These are phyloP conservation scores for Aspergillus sp. DNA, from an alignment of 2,329 filamentous ascomycete species.

Conservation along the genomic window DNA sequence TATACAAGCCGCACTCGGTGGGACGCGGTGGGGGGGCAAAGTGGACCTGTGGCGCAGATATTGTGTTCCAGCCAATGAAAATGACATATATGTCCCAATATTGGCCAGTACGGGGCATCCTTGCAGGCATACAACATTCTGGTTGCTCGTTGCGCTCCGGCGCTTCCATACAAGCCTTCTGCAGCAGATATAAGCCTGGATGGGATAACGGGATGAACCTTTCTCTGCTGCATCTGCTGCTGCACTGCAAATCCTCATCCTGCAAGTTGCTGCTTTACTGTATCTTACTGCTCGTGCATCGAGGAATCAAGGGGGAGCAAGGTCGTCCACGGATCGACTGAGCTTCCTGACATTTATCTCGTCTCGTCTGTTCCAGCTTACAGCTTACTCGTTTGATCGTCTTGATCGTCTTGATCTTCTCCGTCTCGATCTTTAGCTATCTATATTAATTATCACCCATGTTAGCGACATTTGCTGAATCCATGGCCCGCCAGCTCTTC, in stretches of 20 bases:
- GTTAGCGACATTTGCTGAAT: constrained; percentile 15
- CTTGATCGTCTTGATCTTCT: no score
- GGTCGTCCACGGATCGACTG: no score
- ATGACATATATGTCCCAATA: background rate
- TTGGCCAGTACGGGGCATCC: background rate
- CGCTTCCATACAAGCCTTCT: background rate
- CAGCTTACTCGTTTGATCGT: no score
- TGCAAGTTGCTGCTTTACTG: no score
- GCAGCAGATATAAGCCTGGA: background rate
- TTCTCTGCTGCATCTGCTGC: no score
- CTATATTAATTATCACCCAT: background rate
- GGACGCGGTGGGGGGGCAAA: background rate
- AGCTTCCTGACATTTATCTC: no score
- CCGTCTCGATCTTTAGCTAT: no score
- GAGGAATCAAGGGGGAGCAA: no score
- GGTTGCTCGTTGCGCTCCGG: background rate
- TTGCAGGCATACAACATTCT: constrained; percentile 11
- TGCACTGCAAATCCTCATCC: no score
- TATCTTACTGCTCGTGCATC: no score
- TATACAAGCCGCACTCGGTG: background rate
- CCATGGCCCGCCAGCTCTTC: constrained; percentile 30
- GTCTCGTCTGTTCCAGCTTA: no score
- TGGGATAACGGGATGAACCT: background rate
- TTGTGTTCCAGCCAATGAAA: background rate
- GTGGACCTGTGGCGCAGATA: background rate